Evolutionary conservation across 1,284 basidiomycete species (phyloP), one percentile per base, ranked within the genome.

Genomic region (Hemileia vastatrix): DNA sequence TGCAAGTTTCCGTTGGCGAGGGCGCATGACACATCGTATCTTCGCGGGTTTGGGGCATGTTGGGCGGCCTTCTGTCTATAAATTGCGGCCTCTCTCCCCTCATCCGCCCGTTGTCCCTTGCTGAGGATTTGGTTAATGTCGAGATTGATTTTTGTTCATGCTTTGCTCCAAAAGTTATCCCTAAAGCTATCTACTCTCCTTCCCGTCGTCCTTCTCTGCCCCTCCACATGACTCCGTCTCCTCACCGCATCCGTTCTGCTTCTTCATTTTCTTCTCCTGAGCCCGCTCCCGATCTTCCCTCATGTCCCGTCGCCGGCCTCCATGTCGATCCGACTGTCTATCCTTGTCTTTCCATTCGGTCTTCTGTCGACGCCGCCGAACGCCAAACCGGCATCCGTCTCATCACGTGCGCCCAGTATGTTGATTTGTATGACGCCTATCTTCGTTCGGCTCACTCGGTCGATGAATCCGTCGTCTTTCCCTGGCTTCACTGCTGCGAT

Each of bases 111-210:
- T n/a, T n/a, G n/a, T n/a, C n/a, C n/a, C n/a, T n/a, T n/a, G n/a
- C n/a, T n/a, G n/a, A n/a, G n/a, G n/a, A n/a, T n/a, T n/a, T n/a
- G n/a, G n/a, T n/a, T n/a, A n/a, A n/a, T n/a, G n/a, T n/a, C n/a
- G n/a, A n/a, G n/a, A n/a, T n/a, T n/a, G n/a, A n/a, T n/a, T n/a
- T n/a, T n/a, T n/a, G n/a, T n/a, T n/a, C n/a, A n/a, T n/a, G n/a
- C n/a, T n/a, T n/a, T n/a, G n/a, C n/a, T n/a, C n/a, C n/a, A n/a
- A n/a, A n/a, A n/a, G n/a, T n/a, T n/a, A n/a, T n/a, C n/a, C n/a
- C n/a, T n/a, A n/a, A n/a, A n/a, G n/a, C n/a, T n/a, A n/a, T 60
- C 57, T 43, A 49, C 52, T 53, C 50, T 60, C 5, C 57, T 53
- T 33, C 57, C 57, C 15, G 57, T 60, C 21, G 49, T 50, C 1